phyloP scores from a whole-genome alignment of 306 rosid genomes.

The Glycine soja region DNA sequence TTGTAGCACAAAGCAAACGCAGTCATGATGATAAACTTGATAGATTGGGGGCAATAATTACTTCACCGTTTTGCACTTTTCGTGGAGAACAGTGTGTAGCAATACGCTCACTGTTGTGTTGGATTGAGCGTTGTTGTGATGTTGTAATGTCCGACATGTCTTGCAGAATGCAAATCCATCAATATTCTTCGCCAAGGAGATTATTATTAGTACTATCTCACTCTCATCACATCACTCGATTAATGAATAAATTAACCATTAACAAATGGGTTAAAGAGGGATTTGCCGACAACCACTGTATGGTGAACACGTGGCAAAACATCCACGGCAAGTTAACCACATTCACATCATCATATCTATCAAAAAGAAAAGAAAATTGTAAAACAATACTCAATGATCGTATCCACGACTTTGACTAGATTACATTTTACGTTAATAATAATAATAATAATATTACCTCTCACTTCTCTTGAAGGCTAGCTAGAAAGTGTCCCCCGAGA shows the following conservation, averaged over 20 bases:
- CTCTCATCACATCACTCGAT: constrained; percentile 24
- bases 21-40: constrained; percentile 1
- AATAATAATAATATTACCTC: not conserved
- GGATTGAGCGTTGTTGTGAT: constrained; percentile 30
- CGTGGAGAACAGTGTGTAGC: not conserved
- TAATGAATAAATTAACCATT: constrained; percentile 3
- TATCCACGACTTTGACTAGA: constrained; percentile 9
- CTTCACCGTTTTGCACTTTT: not conserved
- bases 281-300: constrained; percentile 56
- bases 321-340: constrained; percentile 31
- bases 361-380: not conserved
- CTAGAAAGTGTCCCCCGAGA: not conserved
- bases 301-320: constrained; percentile 18
- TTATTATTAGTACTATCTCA: not conserved
- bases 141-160: constrained; percentile 44
- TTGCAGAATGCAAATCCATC: constrained; percentile 23
- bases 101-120: constrained; percentile 31
- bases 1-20: not conserved
- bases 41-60: constrained; percentile 19
- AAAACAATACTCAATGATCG: not conserved
- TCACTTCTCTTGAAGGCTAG: too few species aligned
- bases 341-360: not conserved
- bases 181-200: not conserved
- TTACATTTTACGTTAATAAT: not conserved
- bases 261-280: constrained; percentile 49